Conservation (phyloP, 2,329 filamentous ascomycete genomes). For the Xylariaceae sp. region DNA sequence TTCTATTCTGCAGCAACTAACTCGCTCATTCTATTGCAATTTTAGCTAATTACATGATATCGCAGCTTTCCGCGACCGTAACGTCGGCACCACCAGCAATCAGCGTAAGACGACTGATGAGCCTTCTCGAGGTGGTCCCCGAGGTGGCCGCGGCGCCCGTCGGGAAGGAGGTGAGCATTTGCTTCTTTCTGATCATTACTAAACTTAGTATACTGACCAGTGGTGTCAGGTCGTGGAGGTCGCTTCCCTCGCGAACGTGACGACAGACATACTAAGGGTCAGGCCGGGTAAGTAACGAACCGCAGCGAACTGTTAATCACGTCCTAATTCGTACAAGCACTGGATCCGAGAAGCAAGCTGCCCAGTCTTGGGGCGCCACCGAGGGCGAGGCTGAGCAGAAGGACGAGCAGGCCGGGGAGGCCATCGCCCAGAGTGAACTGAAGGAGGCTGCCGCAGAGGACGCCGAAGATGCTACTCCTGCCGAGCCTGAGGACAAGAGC, state of each 20-base stretch:
- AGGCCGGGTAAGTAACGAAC: conserved; percentile 40
- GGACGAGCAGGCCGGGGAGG: conserved; percentile 88
- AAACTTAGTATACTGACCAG: conserved; percentile 13
- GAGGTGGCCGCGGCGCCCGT: conserved; percentile 62
- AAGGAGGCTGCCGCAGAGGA: conserved; percentile 60
- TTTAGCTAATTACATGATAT: neutral
- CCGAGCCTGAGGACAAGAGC: conserved; percentile 77
- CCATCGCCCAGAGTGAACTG: conserved; percentile 80
- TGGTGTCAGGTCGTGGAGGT: conserved; percentile 48
- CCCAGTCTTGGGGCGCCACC: conserved; percentile 81
- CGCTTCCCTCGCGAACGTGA: conserved; percentile 51
- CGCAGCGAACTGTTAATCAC: no score
- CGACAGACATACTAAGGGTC: conserved; percentile 51
- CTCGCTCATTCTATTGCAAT: conserved; percentile 9
- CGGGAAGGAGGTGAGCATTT: conserved; percentile 51
- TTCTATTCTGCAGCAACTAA: conserved; percentile 10
- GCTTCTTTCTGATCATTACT: neutral
- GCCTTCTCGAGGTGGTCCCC: conserved; percentile 49
- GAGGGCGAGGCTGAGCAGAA: conserved; percentile 80
- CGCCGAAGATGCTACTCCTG: conserved; percentile 38
- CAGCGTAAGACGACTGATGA: conserved; percentile 75
- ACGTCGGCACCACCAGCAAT: conserved; percentile 77
- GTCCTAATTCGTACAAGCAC: conserved; percentile 35
- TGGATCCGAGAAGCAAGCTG: conserved; percentile 81
- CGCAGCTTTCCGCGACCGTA: conserved; percentile 84